Evolutionary conservation across 495 filamentous ascomycete genomes (phyloP).

Genomic region (Annulohypoxylon bovei): DNA sequence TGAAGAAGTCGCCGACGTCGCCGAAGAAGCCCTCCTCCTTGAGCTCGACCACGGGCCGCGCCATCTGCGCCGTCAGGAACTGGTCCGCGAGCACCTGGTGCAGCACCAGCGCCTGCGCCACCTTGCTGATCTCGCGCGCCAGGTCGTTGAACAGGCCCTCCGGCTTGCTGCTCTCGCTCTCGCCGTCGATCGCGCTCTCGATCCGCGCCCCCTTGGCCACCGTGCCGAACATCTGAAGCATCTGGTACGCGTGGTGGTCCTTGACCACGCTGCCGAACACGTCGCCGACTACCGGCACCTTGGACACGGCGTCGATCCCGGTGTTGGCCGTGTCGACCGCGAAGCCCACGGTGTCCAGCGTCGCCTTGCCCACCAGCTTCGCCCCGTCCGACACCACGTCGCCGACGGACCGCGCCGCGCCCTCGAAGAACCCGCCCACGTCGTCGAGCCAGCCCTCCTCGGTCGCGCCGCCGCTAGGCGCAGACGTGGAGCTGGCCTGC

Average conservation of each 20-base stretch:
- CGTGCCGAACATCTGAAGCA: not conserved
- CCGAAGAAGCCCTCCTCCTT: slow-evolving; percentile 45
- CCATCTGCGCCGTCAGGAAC: slow-evolving; percentile 21
- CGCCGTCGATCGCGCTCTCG: slow-evolving; percentile 14
- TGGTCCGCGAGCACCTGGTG: slow-evolving; percentile 13
- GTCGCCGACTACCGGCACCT: not conserved
- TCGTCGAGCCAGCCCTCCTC: slow-evolving; percentile 11
- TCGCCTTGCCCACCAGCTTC: not conserved
- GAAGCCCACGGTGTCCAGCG: not conserved
- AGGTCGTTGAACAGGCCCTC: slow-evolving; percentile 19
- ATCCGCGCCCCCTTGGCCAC: not conserved
- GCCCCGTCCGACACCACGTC: not conserved
- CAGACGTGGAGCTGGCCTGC: not conserved
- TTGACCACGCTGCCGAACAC: not conserved
- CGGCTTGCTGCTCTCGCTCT: not conserved
- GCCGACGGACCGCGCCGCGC: not conserved
- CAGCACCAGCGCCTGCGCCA: slow-evolving; percentile 29
- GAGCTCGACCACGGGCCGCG: slow-evolving; percentile 1
- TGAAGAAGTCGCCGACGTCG: slow-evolving; percentile 26
- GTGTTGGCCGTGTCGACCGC: not conserved
- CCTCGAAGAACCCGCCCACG: not conserved
- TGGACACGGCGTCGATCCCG: not conserved
- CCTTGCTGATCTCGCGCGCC: slow-evolving; percentile 20
- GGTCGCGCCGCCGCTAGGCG: not conserved
- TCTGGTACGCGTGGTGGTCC: not conserved